Conservation (phyloP, 1,139 yeast species). For the Yamadazyma atmosphaerica region DNA sequence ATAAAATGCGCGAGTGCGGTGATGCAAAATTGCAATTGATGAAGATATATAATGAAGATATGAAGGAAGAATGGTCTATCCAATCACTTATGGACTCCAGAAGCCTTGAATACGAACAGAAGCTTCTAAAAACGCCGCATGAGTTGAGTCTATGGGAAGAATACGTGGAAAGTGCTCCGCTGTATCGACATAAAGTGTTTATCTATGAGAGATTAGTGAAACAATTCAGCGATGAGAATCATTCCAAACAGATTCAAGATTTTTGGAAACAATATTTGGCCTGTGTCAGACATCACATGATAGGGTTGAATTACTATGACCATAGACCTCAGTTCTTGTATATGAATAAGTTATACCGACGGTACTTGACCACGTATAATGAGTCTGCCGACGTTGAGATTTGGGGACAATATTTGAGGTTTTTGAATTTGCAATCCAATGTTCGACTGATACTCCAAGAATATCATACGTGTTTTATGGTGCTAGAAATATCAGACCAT, state of each 20-base stretch:
- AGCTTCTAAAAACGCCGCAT: slow-evolving; percentile 43
- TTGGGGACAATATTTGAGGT: slow-evolving; percentile 58
- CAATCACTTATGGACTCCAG: slow-evolving; percentile 23
- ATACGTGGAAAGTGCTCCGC: slow-evolving; percentile 37
- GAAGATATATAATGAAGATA: not conserved
- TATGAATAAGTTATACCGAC: slow-evolving; percentile 46
- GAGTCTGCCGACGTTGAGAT: slow-evolving; percentile 43
- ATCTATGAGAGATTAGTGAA: slow-evolving; percentile 56
- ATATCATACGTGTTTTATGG: slow-evolving; percentile 54
- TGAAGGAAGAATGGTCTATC: slow-evolving; percentile 13
- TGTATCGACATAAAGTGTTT: slow-evolving; percentile 32
- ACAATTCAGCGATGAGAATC: slow-evolving; percentile 48
- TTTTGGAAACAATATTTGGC: slow-evolving; percentile 56
- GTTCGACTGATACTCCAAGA: slow-evolving; percentile 45
- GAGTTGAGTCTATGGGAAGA: slow-evolving; percentile 53
- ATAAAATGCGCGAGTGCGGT: not conserved
- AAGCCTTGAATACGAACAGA: slow-evolving; percentile 47
- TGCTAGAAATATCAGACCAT: slow-evolving; percentile 56
- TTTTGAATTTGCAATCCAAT: slow-evolving; percentile 32
- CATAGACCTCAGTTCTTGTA: slow-evolving; percentile 28
- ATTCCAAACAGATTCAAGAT: slow-evolving; percentile 15
- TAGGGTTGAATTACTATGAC: slow-evolving; percentile 24
- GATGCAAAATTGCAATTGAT: no score
- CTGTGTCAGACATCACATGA: slow-evolving; percentile 28
- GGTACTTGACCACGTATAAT: slow-evolving; percentile 42